Base-by-base conservation (phyloP, 116 monocot species). In the Cymodocea nodosa region DNA sequence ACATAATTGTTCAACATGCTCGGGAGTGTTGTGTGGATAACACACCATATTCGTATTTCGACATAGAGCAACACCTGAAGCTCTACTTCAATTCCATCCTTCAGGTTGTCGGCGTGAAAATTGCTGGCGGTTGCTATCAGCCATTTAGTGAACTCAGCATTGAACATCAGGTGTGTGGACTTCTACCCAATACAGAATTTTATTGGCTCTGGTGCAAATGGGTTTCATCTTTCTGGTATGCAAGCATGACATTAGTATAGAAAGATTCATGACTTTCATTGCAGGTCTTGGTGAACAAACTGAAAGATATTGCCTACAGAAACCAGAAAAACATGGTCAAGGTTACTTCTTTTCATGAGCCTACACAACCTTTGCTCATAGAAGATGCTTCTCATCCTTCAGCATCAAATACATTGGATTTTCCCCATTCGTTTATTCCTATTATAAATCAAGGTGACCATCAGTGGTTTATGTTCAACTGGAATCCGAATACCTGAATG, bases 1-100 rank as follows among this genome's bases (percentile, higher is more conserved):
- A 83, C n/a, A 44, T 8, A 25, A 73, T 65, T 5, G 39, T 73
- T 23, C 37, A 62, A 54, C 79, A 83, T 54, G 79, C 79, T 5
- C 57, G 48, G 70, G 60, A 75, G 18, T 79, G 83, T 50, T 9
- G 19, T 10, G 0, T 67, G 1, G 79, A 68, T 4, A 65, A 16
- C 36, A 37, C 17, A 55, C 72, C 15, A 34, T 65, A 35, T 24
- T 82, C 17, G 35, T 67, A 67, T 35, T 67, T 53, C 25, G 51
- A 30, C 3, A 22, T 24, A 6, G 25, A 59, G 6, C 30, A 30
- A 10, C 37, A 34, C 7, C 62, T 77, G 6, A 23, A 57, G 49
- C 17, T 82, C 30, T 62, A 62, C 54, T 71, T 71, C 54, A 67
- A 82, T 37, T 44, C 67, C 6, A 63, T 82, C 12, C 74, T 73